Conservation (phyloP, 352 stramenopile genomes). For the Elongisporangium prolatum region DNA sequence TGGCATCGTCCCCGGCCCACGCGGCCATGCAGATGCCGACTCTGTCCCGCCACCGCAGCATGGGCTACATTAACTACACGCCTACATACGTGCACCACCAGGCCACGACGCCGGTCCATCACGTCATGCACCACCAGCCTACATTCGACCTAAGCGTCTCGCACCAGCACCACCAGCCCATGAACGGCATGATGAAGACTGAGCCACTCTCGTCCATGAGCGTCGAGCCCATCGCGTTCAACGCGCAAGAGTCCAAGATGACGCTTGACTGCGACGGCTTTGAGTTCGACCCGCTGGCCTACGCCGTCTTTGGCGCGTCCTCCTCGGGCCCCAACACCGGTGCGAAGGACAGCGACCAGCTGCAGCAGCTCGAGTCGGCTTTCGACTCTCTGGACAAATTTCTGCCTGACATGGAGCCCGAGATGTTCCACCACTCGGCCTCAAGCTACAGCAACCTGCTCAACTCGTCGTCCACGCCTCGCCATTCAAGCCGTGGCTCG, state of each 20-base stretch:
- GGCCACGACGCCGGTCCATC: constrained; percentile 25
- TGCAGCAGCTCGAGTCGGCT: constrained; percentile 65
- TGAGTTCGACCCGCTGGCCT: constrained; percentile 58
- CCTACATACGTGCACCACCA: constrained; percentile 19
- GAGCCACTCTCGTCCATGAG: constrained; percentile 28
- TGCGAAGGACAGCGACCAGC: constrained; percentile 31
- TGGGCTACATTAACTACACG: constrained; percentile 44
- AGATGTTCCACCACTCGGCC: constrained; percentile 40
- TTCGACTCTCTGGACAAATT: constrained; percentile 74
- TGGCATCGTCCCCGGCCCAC: constrained; percentile 15
- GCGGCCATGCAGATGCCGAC: constrained; percentile 30
- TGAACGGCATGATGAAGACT: constrained; percentile 22
- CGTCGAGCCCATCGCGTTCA: constrained; percentile 71
- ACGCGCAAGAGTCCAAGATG: constrained; percentile 23
- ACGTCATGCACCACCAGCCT: constrained; percentile 40
- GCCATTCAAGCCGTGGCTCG: constrained; percentile 25
- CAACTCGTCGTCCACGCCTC: constrained; percentile 23
- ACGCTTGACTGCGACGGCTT: constrained; percentile 33
- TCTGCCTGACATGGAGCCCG: constrained; percentile 57
- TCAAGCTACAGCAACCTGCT: constrained; percentile 13
- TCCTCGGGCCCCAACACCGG: constrained; percentile 8
- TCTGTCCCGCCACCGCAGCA: constrained; percentile 63
- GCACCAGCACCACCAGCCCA: constrained; percentile 41
- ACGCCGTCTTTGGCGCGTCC: constrained; percentile 41
- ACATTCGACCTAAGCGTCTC: constrained; percentile 56